A percentile compares a stretch with the other conserved stretches of the same genome.
phyloP scores from a whole-genome alignment of 2,329 filamentous ascomycete genomes.

The Botrytis hyacinthi region DNA sequence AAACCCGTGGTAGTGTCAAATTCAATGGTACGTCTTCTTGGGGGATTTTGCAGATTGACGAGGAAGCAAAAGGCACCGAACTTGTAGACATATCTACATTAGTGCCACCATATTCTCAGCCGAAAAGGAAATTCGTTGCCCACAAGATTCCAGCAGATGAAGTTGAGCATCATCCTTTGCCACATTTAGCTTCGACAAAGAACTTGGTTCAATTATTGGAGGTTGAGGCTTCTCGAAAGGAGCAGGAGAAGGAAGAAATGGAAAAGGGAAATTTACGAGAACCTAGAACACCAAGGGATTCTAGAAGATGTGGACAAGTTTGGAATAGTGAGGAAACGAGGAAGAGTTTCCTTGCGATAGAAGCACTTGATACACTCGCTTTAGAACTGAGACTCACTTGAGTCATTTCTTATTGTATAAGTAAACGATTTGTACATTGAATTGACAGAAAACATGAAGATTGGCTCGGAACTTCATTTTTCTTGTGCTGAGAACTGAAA shows the following conservation, averaged over 20 bases:
- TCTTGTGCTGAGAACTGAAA: too few relatives aligned
- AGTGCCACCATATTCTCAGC: background rate
- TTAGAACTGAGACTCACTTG: background rate
- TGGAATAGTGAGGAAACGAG: background rate
- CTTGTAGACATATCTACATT: constrained; percentile 3
- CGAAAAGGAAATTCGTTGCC: background rate
- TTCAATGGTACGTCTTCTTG: background rate
- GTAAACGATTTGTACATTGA: background rate
- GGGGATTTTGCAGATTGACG: background rate
- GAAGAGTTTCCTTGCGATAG: background rate
- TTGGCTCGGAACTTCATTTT: background rate
- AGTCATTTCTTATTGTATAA: background rate
- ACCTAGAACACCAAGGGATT: background rate
- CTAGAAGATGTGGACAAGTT: constrained; percentile 3
- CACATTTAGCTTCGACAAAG: background rate
- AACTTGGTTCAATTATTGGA: background rate
- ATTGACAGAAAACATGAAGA: background rate
- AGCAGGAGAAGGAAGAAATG: background rate
- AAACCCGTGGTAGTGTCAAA: background rate
- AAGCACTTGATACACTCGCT: background rate
- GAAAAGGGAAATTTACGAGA: background rate
- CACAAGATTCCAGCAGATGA: too few relatives aligned
- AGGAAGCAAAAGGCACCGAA: background rate
- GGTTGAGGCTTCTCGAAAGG: background rate
- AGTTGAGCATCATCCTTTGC: background rate